Percentiles rank a stretch among this genome's conserved stretches.
Evolutionary conservation across 2,329 filamentous ascomycete species (phyloP).

Genomic region (Colletotrichum sp.): DNA sequence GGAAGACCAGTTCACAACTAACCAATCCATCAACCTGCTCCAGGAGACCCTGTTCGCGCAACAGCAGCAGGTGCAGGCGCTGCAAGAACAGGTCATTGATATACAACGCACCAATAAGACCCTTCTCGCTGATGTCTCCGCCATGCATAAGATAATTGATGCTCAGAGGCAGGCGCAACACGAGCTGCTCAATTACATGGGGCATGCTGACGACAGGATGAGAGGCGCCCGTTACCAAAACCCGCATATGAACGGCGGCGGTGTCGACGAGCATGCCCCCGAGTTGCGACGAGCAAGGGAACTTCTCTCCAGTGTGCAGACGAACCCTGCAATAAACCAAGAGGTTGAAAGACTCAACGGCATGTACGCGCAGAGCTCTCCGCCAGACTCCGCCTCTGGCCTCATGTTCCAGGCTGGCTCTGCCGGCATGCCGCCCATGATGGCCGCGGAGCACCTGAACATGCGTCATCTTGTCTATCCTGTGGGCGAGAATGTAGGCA

Average conservation of each 20-base stretch:
- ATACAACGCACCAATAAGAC: slow-evolving; percentile 69
- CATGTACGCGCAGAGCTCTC: slow-evolving; percentile 56
- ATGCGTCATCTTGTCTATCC: slow-evolving; percentile 81
- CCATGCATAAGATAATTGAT: slow-evolving; percentile 65
- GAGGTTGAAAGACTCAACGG: slow-evolving; percentile 62
- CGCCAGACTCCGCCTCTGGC: slow-evolving; percentile 56
- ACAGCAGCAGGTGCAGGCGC: slow-evolving; percentile 87
- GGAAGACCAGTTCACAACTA: slow-evolving; percentile 78
- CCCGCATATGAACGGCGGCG: slow-evolving; percentile 40
- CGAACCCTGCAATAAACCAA: slow-evolving; percentile 58
- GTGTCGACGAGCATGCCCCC: slow-evolving; percentile 53
- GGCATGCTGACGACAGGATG: slow-evolving; percentile 51
- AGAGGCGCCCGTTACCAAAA: slow-evolving; percentile 44
- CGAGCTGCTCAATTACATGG: slow-evolving; percentile 62
- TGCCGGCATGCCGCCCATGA: slow-evolving; percentile 38
- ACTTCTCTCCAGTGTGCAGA: slow-evolving; percentile 56
- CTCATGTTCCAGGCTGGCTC: slow-evolving; percentile 62
- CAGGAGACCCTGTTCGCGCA: slow-evolving; percentile 89
- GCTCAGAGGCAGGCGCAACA: slow-evolving; percentile 62
- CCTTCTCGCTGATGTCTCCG: slow-evolving; percentile 66
- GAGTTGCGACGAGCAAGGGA: slow-evolving; percentile 63
- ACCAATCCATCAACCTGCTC: slow-evolving; percentile 87
- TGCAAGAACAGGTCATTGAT: slow-evolving; percentile 86
- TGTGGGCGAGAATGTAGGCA: slow-evolving; percentile 87
- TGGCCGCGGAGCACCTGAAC: slow-evolving; percentile 62